phyloP scores from a whole-genome alignment of 192 early-diverging fungal genomes.

The Linnemannia exigua region DNA sequence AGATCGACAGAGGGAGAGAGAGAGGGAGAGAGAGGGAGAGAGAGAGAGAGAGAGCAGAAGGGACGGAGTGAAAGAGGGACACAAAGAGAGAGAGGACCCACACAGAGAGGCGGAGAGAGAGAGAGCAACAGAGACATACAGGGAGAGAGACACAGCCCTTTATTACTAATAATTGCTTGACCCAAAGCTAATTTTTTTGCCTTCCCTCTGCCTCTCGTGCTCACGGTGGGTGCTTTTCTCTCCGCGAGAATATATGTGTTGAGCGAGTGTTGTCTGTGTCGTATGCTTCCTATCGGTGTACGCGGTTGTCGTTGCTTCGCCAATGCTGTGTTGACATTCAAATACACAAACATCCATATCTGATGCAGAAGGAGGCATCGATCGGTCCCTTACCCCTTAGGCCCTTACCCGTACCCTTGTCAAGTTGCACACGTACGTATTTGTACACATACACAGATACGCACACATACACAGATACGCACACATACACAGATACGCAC shows the following conservation, averaged over 20 bases:
- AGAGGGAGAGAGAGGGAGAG: slow-evolving; percentile 11
- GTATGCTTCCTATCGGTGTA: too few relatives aligned
- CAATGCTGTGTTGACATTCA: too few relatives aligned
- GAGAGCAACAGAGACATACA: neutral
- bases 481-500: neutral
- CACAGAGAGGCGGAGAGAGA: slow-evolving; percentile 8
- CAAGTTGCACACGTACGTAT: too few relatives aligned
- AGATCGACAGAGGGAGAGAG: slow-evolving; percentile 24
- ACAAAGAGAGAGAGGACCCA: neutral
- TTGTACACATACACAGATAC: too few relatives aligned
- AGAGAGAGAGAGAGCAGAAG: neutral
- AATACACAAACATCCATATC: too few relatives aligned
- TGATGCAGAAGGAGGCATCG: too few relatives aligned
- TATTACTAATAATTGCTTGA: neutral
- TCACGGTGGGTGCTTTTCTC: too few relatives aligned
- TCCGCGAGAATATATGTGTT: too few relatives aligned
- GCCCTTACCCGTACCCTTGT: too few relatives aligned
- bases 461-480: neutral
- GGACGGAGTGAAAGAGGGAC: neutral
- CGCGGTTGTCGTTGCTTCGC: too few relatives aligned
- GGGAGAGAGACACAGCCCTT: neutral
- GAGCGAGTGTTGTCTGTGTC: too few relatives aligned
- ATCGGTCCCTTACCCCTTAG: too few relatives aligned
- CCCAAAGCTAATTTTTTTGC: neutral
- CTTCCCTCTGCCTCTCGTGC: neutral